Base-by-base conservation (phyloP, 768 basidiomycete genomes). In the Austroboletus eburneus region DNA sequence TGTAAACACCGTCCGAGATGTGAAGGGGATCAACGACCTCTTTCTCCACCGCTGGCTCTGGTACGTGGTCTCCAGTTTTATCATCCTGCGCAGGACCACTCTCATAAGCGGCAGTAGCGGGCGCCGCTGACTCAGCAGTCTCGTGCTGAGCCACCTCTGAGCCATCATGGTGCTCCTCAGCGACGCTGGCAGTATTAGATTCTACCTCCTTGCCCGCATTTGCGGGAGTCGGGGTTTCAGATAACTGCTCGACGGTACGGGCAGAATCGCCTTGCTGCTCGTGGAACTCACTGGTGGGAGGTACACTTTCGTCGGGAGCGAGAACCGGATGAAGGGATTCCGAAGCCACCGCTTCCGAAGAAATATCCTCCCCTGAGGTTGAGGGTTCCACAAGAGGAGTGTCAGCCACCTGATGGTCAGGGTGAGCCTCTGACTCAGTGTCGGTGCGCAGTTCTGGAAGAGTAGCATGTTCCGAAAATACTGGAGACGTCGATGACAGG, bases 1-100 rank as follows among this genome's bases (percentile, higher is more conserved):
- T 85, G 61, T 81, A 86, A 38, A 85, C 80, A 23, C 78, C 85
- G 57, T 80, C 79, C 21, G 76, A 80, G 43, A 80, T 76, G 62
- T 79, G 75, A 58, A 79, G 78, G n/a, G 76, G 76, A 61, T 81
- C 73, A 42, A 36, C 40, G 2, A 36, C 32, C 36, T 54, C 59
- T 37, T 43, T 55, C 40, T 47, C 54, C 21, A 45, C 41, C 40
- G 27, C 47, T 24, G 38, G 20, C 25, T 13, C 47, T 21, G 35
- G 22, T 24, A 14, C 44, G 18, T 49, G 53, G 16, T 55, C 61
- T n/a, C 22, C 37, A 24, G 24, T 37, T 12, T 50, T 56, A 36
- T 52, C 52, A 25, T 50, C 53, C 20, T 42, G 55, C n/a, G 16
- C 25, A 40, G 40, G 36, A 32, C 30, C 45, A 16, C 35, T 8